Conservation (phyloP, 1,284 basidiomycete genomes). For the Mycena citricolor region DNA sequence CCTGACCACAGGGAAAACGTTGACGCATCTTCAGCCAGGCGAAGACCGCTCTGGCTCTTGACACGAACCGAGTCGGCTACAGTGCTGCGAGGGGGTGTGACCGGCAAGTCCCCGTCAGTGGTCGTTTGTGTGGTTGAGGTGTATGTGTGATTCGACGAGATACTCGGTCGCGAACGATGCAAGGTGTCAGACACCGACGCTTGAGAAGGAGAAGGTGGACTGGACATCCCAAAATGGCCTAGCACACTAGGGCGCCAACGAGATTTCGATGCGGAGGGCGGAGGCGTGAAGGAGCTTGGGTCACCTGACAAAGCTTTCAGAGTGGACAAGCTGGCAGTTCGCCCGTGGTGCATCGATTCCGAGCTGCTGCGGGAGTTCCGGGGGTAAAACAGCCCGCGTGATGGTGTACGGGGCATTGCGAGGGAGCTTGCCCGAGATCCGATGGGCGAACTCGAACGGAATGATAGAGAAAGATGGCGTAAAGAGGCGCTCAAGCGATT, state of each 20-base stretch:
- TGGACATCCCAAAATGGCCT: conserved; percentile 48
- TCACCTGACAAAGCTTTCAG: conserved; percentile 28
- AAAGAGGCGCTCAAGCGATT: conserved; percentile 53
- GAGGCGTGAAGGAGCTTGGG: conserved; percentile 26
- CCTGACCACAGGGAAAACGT: conserved; percentile 30
- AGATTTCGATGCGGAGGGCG: conserved; percentile 29
- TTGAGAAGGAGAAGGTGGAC: conserved; percentile 42
- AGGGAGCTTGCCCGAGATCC: conserved; percentile 34
- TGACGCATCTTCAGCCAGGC: conserved; percentile 26
- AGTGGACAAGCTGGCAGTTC: conserved; percentile 45
- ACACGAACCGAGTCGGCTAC: conserved; percentile 50
- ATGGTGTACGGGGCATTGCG: conserved; percentile 35
- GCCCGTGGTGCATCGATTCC: conserved; percentile 36
- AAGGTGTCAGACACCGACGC: conserved; percentile 40
- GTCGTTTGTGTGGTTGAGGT: conserved; percentile 48
- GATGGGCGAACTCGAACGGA: conserved; percentile 44
- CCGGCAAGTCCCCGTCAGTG: conserved; percentile 38
- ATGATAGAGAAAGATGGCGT: conserved; percentile 53
- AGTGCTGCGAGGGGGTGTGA: conserved; percentile 45
- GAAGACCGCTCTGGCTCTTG: conserved; percentile 34
- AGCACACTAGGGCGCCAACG: conserved; percentile 63
- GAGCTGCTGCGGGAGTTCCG: conserved; percentile 38
- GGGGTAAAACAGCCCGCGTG: conserved; percentile 46
- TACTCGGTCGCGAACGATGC: conserved; percentile 60
- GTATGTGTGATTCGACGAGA: conserved; percentile 62